Conservation (phyloP, 2,329 filamentous ascomycete species). For the Alternaria novae-zelandiae region DNA sequence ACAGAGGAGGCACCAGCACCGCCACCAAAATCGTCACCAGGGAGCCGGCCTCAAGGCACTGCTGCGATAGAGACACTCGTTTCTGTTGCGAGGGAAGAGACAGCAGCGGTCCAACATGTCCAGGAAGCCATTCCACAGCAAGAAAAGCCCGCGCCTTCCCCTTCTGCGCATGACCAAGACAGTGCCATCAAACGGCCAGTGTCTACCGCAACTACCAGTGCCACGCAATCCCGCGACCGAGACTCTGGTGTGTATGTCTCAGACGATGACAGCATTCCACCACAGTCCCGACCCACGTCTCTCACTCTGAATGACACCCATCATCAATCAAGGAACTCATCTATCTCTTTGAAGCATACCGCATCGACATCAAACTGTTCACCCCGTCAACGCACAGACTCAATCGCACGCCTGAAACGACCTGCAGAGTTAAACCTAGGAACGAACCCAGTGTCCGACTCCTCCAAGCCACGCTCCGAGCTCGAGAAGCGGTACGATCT, state of each 20-base stretch:
- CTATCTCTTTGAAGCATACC: constrained; percentile 15
- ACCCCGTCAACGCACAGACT: constrained; percentile 20
- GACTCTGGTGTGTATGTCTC: constrained; percentile 37
- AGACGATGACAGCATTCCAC: constrained; percentile 17
- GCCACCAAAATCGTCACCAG: neutral
- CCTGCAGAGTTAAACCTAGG: constrained; percentile 41
- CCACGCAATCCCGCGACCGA: constrained; percentile 15
- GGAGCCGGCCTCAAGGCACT: neutral
- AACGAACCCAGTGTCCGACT: constrained; percentile 5
- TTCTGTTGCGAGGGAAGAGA: neutral
- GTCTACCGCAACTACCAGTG: neutral
- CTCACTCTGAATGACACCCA: constrained; percentile 17
- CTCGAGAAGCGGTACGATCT: constrained; percentile 40
- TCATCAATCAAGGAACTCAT: constrained; percentile 11
- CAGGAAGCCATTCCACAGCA: neutral
- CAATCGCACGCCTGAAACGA: constrained; percentile 25
- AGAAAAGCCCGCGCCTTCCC: neutral
- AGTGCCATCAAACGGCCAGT: neutral
- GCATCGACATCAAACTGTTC: constrained; percentile 5
- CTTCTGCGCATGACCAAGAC: neutral
- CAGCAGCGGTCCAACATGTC: neutral
- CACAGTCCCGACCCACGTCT: constrained; percentile 16
- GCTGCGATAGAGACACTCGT: neutral
- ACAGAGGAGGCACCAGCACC: neutral
- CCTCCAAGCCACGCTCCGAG: constrained; percentile 35